phyloP scores from a whole-genome alignment of 1,139 yeast genomes.

The Pneumocystis oryctolagi region DNA sequence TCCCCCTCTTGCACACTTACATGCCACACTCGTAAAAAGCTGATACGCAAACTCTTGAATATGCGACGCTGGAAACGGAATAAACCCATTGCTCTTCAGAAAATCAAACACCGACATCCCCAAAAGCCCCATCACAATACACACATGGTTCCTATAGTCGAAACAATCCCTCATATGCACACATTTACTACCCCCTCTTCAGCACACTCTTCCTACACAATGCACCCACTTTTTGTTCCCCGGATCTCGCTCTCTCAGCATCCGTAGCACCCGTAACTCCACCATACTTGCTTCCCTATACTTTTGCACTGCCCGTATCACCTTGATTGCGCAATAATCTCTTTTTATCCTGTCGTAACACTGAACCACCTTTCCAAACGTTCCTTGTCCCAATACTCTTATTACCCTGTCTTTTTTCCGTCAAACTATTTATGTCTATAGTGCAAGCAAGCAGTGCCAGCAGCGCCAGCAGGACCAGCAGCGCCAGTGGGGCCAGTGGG shows the following conservation, averaged over 20 bases:
- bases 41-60: slow-evolving; percentile 83
- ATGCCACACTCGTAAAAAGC: slow-evolving; percentile 69
- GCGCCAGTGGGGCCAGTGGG: too few relatives aligned
- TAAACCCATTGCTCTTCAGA: slow-evolving; percentile 51
- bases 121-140: slow-evolving; percentile 78
- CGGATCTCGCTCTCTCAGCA: slow-evolving; percentile 55
- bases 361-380: slow-evolving; percentile 82
- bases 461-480: too few relatives aligned
- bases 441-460: too few relatives aligned
- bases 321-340: slow-evolving; percentile 73
- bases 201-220: slow-evolving; percentile 15
- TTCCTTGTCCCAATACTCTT: slow-evolving; percentile 71
- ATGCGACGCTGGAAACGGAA: slow-evolving; percentile 63
- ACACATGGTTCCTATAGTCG: slow-evolving; percentile 85
- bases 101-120: slow-evolving; percentile 83
- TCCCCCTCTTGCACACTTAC: not conserved
- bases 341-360: slow-evolving; percentile 35
- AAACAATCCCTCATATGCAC: slow-evolving; percentile 79
- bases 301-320: slow-evolving; percentile 42
- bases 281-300: slow-evolving; percentile 33
- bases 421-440: too few relatives aligned
- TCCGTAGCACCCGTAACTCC: slow-evolving; percentile 57
- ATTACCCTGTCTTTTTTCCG: slow-evolving; percentile 33
- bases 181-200: slow-evolving; percentile 13
- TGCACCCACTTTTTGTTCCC: slow-evolving; percentile 37